Conservation (phyloP, 306 rosid genomes). For the Oxytropis ochrocephala region DNA sequence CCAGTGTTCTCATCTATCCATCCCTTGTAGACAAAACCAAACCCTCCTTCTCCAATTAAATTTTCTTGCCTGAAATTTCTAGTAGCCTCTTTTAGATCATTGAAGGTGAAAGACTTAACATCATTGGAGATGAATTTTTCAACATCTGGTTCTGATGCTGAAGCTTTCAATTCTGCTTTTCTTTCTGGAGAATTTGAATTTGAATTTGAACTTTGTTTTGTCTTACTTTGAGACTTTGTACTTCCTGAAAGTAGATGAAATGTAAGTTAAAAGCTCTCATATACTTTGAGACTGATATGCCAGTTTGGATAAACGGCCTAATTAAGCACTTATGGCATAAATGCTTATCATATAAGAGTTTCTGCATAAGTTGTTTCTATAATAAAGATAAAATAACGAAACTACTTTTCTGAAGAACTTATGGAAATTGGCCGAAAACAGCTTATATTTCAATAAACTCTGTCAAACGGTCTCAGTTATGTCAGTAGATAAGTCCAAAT, state of each 20-base stretch:
- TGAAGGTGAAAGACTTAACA: constrained; percentile 63
- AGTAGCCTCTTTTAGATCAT: constrained; percentile 73
- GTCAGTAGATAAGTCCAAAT: too few relatives aligned
- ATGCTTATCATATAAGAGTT: too few relatives aligned
- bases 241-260: constrained; percentile 33
- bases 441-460: too few relatives aligned
- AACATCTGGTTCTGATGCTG: constrained; percentile 31
- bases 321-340: too few relatives aligned
- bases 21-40: constrained; percentile 84
- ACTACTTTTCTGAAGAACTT: too few relatives aligned
- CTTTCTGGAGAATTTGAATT: constrained; percentile 18
- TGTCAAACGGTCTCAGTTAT: too few relatives aligned
- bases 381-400: too few relatives aligned
- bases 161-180: constrained; percentile 9
- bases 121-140: constrained; percentile 25
- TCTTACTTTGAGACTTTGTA: constrained; percentile 30
- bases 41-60: constrained; percentile 86
- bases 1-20: constrained; percentile 71
- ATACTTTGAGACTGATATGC: too few relatives aligned
- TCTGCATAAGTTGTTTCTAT: too few relatives aligned
- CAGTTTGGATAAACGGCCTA: too few relatives aligned
- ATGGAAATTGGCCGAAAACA: too few relatives aligned
- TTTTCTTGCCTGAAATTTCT: constrained; percentile 71
- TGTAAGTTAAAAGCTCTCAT: not conserved
- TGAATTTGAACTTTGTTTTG: constrained; percentile 25